Base-by-base conservation (phyloP, 768 basidiomycete genomes). In the Infundibulicybe gibba region DNA sequence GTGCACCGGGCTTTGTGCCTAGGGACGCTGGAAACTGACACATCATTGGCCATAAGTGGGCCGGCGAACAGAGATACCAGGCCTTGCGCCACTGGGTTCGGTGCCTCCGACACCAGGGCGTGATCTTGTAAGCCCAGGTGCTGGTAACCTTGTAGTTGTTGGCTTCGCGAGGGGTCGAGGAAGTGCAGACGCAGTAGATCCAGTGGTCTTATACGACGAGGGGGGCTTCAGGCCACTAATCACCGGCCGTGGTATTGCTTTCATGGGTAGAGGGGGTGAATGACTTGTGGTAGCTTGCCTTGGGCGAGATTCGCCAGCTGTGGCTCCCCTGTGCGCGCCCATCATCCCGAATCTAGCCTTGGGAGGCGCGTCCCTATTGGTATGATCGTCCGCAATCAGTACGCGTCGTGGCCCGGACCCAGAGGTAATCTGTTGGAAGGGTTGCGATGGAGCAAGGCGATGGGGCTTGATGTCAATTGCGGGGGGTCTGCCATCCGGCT, bases 331-430 rank as follows among this genome's bases (percentile, higher is more conserved):
- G 25, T 40, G 49, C n/a, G 17, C 17, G 14, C 17, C 6, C 3
- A 14, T 38, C 45, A 17, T 40, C 33, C 8, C 9, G 38, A 5
- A 17, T 41, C 32, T 38, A 19, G 39, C 17, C 25, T 25, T 25
- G 25, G 25, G 25, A 8, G 25, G 25, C 8, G 25, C 25, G 8
- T 25, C 25, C 25, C 25, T 2, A 19, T 38, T 49, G 31, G 45
- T 30, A 15, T 52, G 48, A 30, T 32, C 43, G 12, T 57, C 54
- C 39, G 48, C 38, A 32, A 64, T 53, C 8, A 61, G 59, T 45
- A 74, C 60, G 21, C 75, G 65, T 44, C 68, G 63, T 33, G 72
- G 69, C 13, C 71, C 71, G 42, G 54, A 51, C 12, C 43, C 51
- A 21, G 49, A 57, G 38, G 38, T 52, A 46, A 41, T 40, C 33